A percentile compares a stretch with the other conserved stretches of the same genome.
These are phyloP conservation scores for Juncus effusus DNA, from an alignment of 176 grass and related monocot species.

Conservation along the genomic window DNA sequence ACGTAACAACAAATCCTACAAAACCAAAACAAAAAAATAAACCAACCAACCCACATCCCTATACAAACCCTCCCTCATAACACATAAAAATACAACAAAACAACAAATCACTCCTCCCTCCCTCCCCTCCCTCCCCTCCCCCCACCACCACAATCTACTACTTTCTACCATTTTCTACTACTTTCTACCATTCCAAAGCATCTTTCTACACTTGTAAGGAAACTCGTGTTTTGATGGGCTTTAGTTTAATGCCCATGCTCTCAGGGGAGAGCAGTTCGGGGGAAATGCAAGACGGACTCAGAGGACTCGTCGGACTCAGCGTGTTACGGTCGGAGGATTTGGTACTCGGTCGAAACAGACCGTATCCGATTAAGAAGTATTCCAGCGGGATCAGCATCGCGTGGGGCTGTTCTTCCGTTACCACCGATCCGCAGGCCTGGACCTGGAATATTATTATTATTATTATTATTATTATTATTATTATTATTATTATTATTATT, in stretches of 20 bases:
- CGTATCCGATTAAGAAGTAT: conserved; percentile 95
- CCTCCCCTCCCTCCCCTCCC: too few relatives aligned
- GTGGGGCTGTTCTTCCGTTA: conserved; percentile 92
- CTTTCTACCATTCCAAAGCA: too few relatives aligned
- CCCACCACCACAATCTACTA: too few relatives aligned
- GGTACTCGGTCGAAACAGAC: conserved; percentile 60
- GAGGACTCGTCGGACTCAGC: conserved; percentile 70
- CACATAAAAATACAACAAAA: too few relatives aligned
- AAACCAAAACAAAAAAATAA: background rate
- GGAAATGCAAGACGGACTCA: conserved; percentile 77
- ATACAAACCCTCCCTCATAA: too few relatives aligned
- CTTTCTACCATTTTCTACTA: too few relatives aligned
- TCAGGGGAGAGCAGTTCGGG: conserved; percentile 84
- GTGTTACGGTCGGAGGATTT: conserved; percentile 22
- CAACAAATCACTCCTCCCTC: too few relatives aligned
- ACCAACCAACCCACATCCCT: too few relatives aligned
- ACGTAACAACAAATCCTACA: too few relatives aligned
- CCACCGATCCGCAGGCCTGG: conserved; percentile 74
- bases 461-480: background rate
- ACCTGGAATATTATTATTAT: conserved; percentile 43
- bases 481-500: too few relatives aligned
- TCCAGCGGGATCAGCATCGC: conserved; percentile 94
- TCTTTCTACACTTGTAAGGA: conserved; percentile 62
- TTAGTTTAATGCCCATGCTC: conserved; percentile 98
- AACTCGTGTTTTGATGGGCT: conserved; percentile 81